Evolutionary conservation across 257 asterid species (phyloP).

Genomic region (Solanum chilense): DNA sequence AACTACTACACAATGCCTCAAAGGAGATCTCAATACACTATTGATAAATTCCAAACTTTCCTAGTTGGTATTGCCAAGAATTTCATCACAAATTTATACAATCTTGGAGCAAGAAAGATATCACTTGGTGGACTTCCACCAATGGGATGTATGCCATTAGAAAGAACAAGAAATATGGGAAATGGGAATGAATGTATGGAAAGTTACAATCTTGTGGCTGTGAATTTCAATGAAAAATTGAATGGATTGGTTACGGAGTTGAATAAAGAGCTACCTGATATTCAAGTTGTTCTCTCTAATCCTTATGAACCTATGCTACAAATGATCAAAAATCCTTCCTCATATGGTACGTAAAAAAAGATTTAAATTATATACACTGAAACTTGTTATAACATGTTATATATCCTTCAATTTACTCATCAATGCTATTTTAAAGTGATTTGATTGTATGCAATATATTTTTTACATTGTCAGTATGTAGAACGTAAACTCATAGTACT

Average conservation of each 20-base stretch:
- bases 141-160: conserved; percentile 86
- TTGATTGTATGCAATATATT: too few species aligned
- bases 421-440: neutral
- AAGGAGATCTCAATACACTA: conserved; percentile 27
- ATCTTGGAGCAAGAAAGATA: conserved; percentile 69
- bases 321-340: conserved; percentile 34
- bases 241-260: conserved; percentile 23
- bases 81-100: conserved; percentile 35
- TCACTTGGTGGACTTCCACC: conserved; percentile 79
- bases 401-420: neutral
- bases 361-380: neutral
- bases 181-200: conserved; percentile 39
- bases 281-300: conserved; percentile 63
- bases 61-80: conserved; percentile 43
- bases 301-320: conserved; percentile 39
- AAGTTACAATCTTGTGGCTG: conserved; percentile 53
- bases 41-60: conserved; percentile 44
- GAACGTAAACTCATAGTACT: neutral
- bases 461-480: neutral
- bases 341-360: conserved; percentile 30
- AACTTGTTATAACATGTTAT: neutral
- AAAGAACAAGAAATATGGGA: conserved; percentile 38
- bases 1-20: conserved; percentile 49
- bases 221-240: conserved; percentile 50
- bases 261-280: conserved; percentile 33